phyloP scores from a whole-genome alignment of 179 eudicot genomes.

The Silene noctiflora region DNA sequence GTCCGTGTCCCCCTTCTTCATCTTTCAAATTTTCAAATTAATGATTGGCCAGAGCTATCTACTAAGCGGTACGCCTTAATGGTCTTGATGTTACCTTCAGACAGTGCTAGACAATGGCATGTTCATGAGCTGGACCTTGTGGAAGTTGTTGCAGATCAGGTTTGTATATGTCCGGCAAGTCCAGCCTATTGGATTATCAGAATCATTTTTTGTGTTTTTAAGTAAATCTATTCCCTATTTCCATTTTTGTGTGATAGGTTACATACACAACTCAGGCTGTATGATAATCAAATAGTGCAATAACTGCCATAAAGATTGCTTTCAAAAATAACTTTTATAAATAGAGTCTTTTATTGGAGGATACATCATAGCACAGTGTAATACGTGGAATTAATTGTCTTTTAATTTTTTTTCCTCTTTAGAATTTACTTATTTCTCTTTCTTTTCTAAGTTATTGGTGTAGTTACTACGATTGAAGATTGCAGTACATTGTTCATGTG shows the following conservation, averaged over 20 bases:
- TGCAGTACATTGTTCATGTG: too few species aligned
- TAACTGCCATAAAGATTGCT: not conserved
- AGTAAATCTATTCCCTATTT: not conserved
- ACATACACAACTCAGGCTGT: not conserved
- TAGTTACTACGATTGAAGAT: not conserved
- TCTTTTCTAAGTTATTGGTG: not conserved
- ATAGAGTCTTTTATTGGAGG: not conserved
- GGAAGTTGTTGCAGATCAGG: constrained; percentile 99
- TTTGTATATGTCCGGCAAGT: constrained; percentile 24
- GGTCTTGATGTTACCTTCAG: constrained; percentile 94
- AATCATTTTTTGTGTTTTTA: not conserved
- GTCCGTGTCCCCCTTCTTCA: constrained; percentile 97
- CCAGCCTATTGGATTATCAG: not conserved
- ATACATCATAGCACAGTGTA: too few species aligned
- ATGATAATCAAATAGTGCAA: not conserved
- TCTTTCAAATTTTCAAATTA: constrained; percentile 76
- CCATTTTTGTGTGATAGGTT: not conserved
- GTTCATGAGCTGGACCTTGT: constrained; percentile 92
- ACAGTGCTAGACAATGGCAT: constrained; percentile 92
- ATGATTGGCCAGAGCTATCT: constrained; percentile 95
- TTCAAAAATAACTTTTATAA: not conserved
- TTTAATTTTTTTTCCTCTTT: not conserved
- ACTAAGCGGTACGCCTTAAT: constrained; percentile 89
- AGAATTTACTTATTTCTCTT: not conserved
- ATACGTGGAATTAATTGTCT: constrained; percentile 2